Percentiles rank a stretch among this genome's conserved stretches.
Conservation (phyloP, 495 filamentous ascomycete genomes). For the Podospora didyma region DNA sequence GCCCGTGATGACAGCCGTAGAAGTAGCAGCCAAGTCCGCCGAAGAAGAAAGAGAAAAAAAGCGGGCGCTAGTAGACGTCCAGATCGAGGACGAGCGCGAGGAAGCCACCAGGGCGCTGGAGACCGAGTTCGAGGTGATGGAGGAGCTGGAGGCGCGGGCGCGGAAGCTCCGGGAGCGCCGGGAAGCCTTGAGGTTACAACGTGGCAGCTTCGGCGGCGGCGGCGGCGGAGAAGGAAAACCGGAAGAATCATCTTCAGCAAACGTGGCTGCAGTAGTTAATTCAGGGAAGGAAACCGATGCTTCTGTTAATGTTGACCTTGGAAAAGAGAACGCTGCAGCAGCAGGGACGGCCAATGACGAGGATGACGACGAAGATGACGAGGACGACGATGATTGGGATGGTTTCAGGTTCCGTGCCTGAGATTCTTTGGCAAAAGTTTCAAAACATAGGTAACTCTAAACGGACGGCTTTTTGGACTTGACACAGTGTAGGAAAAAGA, state of each 20-base stretch:
- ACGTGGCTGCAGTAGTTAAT: slow-evolving; percentile 18
- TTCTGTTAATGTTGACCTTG: slow-evolving; percentile 1
- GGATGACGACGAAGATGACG: slow-evolving; percentile 56
- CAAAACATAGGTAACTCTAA: background rate
- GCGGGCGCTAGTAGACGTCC: slow-evolving; percentile 57
- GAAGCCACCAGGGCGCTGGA: slow-evolving; percentile 77
- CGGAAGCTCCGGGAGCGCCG: slow-evolving; percentile 67
- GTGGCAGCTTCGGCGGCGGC: background rate
- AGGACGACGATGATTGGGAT: slow-evolving; percentile 61
- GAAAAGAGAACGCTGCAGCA: slow-evolving; percentile 38
- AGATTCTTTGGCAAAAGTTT: background rate
- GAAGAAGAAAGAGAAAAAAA: slow-evolving; percentile 52
- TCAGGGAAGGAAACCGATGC: slow-evolving; percentile 9
- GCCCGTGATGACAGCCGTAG: slow-evolving; percentile 63
- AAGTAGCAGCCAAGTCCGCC: slow-evolving; percentile 66
- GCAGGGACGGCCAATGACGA: slow-evolving; percentile 22
- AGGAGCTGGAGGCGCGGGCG: slow-evolving; percentile 78
- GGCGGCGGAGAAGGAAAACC: background rate
- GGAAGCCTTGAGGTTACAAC: slow-evolving; percentile 37
- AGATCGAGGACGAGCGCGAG: slow-evolving; percentile 70
- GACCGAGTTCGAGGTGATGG: slow-evolving; percentile 94
- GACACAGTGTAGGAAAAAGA: background rate
- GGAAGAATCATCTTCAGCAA: background rate
- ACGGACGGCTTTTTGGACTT: background rate
- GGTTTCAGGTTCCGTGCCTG: slow-evolving; percentile 58